Percentiles rank a stretch among this genome's conserved stretches.
Conservation (phyloP, 805 yeast species). For the Kuraishia ogatae region DNA sequence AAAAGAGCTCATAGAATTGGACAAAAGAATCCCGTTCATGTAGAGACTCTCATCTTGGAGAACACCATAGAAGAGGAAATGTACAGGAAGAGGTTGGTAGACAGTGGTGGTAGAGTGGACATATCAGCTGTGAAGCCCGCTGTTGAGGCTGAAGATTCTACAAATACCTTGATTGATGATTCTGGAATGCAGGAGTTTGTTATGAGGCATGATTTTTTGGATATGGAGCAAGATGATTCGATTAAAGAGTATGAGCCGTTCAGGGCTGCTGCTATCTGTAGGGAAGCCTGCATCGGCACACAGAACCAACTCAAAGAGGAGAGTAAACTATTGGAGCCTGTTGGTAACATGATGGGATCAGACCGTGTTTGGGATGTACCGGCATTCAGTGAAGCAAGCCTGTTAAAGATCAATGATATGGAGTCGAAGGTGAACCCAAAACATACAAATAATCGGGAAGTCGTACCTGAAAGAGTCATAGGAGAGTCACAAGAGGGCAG, state of each 20-base stretch:
- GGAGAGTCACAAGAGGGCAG: neutral
- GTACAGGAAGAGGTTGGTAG: conserved; percentile 27
- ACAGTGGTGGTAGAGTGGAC: conserved; percentile 5
- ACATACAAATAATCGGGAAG: neutral
- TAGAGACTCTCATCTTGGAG: conserved; percentile 56
- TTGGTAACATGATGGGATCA: conserved; percentile 6
- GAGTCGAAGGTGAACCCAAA: conserved; percentile 9
- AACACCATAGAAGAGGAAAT: conserved; percentile 65
- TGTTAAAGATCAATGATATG: conserved; percentile 17
- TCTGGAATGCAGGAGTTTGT: conserved; percentile 48
- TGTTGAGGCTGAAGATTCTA: conserved; percentile 12
- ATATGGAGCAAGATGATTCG: conserved; percentile 16
- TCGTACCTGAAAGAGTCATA: neutral
- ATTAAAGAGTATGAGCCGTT: conserved; percentile 30
- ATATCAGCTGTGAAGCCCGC: conserved; percentile 8
- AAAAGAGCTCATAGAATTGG: conserved; percentile 76
- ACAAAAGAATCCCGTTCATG: conserved; percentile 51
- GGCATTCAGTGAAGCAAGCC: conserved; percentile 22
- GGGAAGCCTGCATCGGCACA: neutral
- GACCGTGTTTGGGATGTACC: conserved; percentile 27
- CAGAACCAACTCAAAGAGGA: neutral
- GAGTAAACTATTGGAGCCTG: conserved; percentile 4
- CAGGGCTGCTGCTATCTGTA: conserved; percentile 10
- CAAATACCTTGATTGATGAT: conserved; percentile 45
- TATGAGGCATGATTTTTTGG: conserved; percentile 38